phyloP scores from a whole-genome alignment of 352 stramenopile species.

The Blastocystis sp. region DNA sequence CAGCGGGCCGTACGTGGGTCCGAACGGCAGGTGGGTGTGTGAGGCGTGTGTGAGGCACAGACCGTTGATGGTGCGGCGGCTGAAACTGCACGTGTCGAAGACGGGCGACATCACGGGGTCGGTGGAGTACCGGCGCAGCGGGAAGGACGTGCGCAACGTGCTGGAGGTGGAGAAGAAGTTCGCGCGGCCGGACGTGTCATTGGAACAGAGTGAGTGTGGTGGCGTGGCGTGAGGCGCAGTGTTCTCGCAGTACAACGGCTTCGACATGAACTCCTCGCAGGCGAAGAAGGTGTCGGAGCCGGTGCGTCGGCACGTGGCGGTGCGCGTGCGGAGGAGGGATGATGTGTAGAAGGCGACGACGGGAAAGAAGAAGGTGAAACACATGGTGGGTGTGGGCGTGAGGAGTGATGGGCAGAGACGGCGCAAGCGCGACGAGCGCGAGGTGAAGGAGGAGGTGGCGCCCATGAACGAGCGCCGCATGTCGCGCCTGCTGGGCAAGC shows the following conservation, averaged over 20 bases:
- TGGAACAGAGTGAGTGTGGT: not conserved
- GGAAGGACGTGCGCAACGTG: constrained; percentile 27
- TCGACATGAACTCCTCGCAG: not conserved
- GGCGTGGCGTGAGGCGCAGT: not conserved
- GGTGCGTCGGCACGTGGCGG: not conserved
- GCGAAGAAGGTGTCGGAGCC: not conserved
- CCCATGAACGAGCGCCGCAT: constrained; percentile 15
- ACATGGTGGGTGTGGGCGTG: not conserved
- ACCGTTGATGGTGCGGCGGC: constrained; percentile 21
- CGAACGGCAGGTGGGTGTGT: not conserved
- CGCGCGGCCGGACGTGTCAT: not conserved
- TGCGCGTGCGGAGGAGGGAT: not conserved
- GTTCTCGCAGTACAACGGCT: not conserved
- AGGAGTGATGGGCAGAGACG: not conserved
- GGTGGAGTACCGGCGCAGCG: not conserved
- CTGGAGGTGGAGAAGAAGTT: not conserved
- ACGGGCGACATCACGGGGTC: not conserved
- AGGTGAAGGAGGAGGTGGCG: not conserved
- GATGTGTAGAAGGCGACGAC: not conserved
- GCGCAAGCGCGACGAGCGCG: not conserved
- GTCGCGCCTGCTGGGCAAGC: constrained; percentile 24
- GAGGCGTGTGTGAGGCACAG: not conserved
- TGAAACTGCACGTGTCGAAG: constrained; percentile 39
- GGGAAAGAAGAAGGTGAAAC: not conserved
- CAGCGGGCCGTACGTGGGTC: not conserved